phyloP scores from a whole-genome alignment of 2,329 filamentous ascomycete species.

The Talaromyces pinophilus region DNA sequence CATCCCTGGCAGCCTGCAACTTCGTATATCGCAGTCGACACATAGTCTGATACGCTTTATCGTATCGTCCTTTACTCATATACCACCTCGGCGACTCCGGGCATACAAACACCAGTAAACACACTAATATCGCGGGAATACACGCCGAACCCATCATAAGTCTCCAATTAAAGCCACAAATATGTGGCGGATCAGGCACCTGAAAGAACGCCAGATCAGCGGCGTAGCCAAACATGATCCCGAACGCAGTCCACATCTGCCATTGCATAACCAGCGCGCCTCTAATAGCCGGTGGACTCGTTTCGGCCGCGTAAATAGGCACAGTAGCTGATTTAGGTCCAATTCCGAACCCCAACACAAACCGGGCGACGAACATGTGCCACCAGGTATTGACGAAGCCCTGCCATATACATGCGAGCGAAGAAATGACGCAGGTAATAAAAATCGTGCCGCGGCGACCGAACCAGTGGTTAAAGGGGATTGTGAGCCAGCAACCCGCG shows the following conservation, averaged over 20 bases:
- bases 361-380: slow-evolving; percentile 68
- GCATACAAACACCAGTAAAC: slow-evolving; percentile 64
- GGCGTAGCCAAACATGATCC: slow-evolving; percentile 59
- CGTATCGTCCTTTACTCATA: slow-evolving; percentile 47
- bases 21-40: slow-evolving; percentile 47
- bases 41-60: slow-evolving; percentile 46
- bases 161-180: slow-evolving; percentile 65
- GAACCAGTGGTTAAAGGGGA: slow-evolving; percentile 69
- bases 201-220: slow-evolving; percentile 64
- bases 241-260: slow-evolving; percentile 61
- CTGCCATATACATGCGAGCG: slow-evolving; percentile 55
- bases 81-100: slow-evolving; percentile 56
- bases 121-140: slow-evolving; percentile 61
- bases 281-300: slow-evolving; percentile 66
- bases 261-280: slow-evolving; percentile 81
- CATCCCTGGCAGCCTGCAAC: slow-evolving; percentile 48
- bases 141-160: slow-evolving; percentile 70
- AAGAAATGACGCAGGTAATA: slow-evolving; percentile 71
- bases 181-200: slow-evolving; percentile 53
- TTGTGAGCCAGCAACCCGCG: slow-evolving; percentile 71
- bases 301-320: slow-evolving; percentile 76
- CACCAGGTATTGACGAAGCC: slow-evolving; percentile 70
- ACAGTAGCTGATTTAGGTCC: slow-evolving; percentile 74
- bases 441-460: slow-evolving; percentile 76
- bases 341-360: slow-evolving; percentile 76